These are phyloP conservation scores for Diplodia intermedia DNA, from an alignment of 2,329 filamentous ascomycete species.

Conservation along the genomic window DNA sequence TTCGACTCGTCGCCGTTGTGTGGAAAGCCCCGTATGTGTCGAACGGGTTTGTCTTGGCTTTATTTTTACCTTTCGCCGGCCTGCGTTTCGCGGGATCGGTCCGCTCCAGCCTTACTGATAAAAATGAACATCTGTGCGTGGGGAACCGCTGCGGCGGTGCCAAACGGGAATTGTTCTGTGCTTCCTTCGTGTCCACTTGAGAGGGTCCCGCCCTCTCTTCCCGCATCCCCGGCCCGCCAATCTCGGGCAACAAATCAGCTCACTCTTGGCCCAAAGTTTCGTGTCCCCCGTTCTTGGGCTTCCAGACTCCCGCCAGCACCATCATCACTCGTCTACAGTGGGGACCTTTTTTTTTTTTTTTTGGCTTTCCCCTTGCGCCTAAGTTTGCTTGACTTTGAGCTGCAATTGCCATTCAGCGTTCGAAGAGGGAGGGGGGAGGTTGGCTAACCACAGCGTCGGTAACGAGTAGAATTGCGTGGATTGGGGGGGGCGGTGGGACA, in stretches of 20 bases:
- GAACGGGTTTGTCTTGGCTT: conserved; percentile 19
- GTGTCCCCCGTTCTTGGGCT: background rate
- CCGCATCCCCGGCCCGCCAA: conserved; percentile 3
- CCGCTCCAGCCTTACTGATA: conserved; percentile 21
- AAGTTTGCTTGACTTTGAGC: background rate
- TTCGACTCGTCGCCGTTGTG: background rate
- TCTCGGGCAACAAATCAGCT: conserved; percentile 4
- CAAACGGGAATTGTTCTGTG: conserved; percentile 3
- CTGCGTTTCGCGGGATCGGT: conserved; percentile 12
- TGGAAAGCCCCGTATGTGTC: background rate
- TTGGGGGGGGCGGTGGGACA: background rate
- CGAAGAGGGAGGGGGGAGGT: background rate
- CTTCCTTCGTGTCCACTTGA: conserved; percentile 2
- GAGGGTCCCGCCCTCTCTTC: conserved; percentile 1
- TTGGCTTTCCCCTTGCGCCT: background rate
- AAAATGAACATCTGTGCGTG: conserved; percentile 7
- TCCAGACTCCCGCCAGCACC: background rate
- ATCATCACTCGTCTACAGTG: background rate
- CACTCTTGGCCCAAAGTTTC: background rate
- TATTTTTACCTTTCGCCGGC: conserved; percentile 18
- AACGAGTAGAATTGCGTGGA: background rate
- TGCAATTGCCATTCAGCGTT: background rate
- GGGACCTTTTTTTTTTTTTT: background rate
- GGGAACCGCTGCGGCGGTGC: conserved; percentile 19
- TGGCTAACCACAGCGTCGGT: background rate